Evolutionary conservation across 192 early-diverging fungal species (phyloP), one percentile per base, ranked within the genome.

Genomic region (Coemansia sp.): DNA sequence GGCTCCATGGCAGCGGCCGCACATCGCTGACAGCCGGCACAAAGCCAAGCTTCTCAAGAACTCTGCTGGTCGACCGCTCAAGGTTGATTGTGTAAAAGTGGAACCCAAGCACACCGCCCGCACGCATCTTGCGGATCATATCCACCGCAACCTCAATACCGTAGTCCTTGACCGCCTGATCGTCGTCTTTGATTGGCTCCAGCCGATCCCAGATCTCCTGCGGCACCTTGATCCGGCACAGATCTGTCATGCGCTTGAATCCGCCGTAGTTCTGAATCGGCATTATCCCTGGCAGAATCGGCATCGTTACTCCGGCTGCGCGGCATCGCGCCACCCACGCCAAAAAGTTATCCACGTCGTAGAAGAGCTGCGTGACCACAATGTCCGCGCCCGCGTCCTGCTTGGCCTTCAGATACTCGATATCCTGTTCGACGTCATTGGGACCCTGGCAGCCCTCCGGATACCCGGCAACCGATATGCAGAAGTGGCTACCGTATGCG

Each of bases 51-150:
- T 89, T 88, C 72, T 99, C 95, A 45, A 99, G 86, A 71, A 96
- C 92, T 67, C 96, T 75, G 10, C 93, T 87, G 13, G 92, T 91
- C 55, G 91, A 90, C 68, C 90, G 86, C 68, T 99, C 95, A 48
- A 99, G 86, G 76, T 99, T 99, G 69, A 92, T 86, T 41, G 94
- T 96, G 83, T 99, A 99, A 74, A 97, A 95, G 83, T 99, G 97
- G 83, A 97, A 92, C 18, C 95, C 95, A 52, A 78, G 70, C 37
- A 91, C 80, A 41, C 93, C 88, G 59, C 86, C 83, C 16, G 87
- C 89, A 51, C 83, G 82, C 71, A 98, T 81, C 62, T 87, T 83
- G 63, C 84, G 78, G 75, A 93, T 93, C 94, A 99, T 93, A 40
- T 93, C 86, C 65, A 93, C 88, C 19, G 91, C 91, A 5, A 94